phyloP scores from a whole-genome alignment of 2,329 filamentous ascomycete species.

The Epichloe coenophiala region DNA sequence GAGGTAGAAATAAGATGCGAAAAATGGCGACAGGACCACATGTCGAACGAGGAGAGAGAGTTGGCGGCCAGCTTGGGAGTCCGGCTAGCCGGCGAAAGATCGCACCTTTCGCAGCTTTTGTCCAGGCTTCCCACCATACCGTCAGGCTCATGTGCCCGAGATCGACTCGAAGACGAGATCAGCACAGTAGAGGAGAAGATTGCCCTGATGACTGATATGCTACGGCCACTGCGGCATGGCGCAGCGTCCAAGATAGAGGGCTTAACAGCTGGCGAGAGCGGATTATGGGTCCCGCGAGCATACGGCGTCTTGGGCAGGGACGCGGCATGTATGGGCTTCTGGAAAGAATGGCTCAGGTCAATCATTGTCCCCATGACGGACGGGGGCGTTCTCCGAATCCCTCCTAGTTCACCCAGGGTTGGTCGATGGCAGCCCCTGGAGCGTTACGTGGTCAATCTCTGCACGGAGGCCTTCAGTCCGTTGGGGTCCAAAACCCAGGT shows the following conservation, averaged over 20 bases:
- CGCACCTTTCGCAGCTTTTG: constrained; percentile 77
- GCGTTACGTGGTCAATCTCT: constrained; percentile 92
- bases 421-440: constrained; percentile 95
- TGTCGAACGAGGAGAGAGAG: constrained; percentile 84
- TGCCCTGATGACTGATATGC: constrained; percentile 85
- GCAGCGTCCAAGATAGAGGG: constrained; percentile 96
- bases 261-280: constrained; percentile 85
- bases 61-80: constrained; percentile 84
- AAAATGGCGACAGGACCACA: constrained; percentile 70
- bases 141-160: constrained; percentile 69
- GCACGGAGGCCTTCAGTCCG: constrained; percentile 85
- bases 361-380: constrained; percentile 94
- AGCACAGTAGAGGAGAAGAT: constrained; percentile 96
- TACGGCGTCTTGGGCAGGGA: constrained; percentile 89
- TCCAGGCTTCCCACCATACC: constrained; percentile 67
- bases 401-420: constrained; percentile 76
- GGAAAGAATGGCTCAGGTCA: constrained; percentile 96
- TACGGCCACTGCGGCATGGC: constrained; percentile 82
- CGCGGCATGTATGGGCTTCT: constrained; percentile 71
- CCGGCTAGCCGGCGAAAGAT: constrained; percentile 72
- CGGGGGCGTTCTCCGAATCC: constrained; percentile 67
- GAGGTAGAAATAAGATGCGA: constrained; percentile 74
- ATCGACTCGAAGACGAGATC: constrained; percentile 84
- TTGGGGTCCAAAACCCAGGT: constrained; percentile 92
- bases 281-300: constrained; percentile 86